phyloP scores from a whole-genome alignment of 2,329 filamentous ascomycete species.

The Myriosclerotinia curreyana region DNA sequence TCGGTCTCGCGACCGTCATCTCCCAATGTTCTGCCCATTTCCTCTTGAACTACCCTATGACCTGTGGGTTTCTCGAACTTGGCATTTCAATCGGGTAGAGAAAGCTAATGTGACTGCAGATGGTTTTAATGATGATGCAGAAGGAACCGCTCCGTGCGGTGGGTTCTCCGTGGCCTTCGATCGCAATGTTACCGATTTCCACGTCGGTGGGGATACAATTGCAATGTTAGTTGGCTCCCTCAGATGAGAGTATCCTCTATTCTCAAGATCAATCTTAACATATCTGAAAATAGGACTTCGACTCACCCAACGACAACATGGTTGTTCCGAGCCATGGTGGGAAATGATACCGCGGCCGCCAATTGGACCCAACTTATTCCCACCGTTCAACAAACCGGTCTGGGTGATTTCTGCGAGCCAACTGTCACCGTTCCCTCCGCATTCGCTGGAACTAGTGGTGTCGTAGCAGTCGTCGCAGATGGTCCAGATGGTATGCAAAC shows the following conservation, averaged over 20 bases:
- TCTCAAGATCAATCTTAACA: conserved; percentile 30
- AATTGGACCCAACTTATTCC: conserved; percentile 54
- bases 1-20: conserved; percentile 23
- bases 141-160: conserved; percentile 52
- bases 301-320: conserved; percentile 54
- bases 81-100: neutral
- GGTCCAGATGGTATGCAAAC: conserved; percentile 50
- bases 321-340: conserved; percentile 57
- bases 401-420: conserved; percentile 54
- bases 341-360: conserved; percentile 45
- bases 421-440: conserved; percentile 47
- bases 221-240: conserved; percentile 32
- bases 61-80: conserved; percentile 33
- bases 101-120: conserved; percentile 32
- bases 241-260: neutral
- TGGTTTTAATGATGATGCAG: conserved; percentile 49
- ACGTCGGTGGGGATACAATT: conserved; percentile 56
- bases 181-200: conserved; percentile 54
- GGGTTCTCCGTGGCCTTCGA: conserved; percentile 49
- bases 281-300: conserved; percentile 34
- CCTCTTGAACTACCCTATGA: conserved; percentile 47
- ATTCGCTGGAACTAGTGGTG: conserved; percentile 54
- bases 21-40: conserved; percentile 52
- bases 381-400: conserved; percentile 53
- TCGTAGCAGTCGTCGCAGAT: conserved; percentile 51